Conservation (phyloP, 2,329 filamentous ascomycete genomes). For the Albifimbria verrucaria region DNA sequence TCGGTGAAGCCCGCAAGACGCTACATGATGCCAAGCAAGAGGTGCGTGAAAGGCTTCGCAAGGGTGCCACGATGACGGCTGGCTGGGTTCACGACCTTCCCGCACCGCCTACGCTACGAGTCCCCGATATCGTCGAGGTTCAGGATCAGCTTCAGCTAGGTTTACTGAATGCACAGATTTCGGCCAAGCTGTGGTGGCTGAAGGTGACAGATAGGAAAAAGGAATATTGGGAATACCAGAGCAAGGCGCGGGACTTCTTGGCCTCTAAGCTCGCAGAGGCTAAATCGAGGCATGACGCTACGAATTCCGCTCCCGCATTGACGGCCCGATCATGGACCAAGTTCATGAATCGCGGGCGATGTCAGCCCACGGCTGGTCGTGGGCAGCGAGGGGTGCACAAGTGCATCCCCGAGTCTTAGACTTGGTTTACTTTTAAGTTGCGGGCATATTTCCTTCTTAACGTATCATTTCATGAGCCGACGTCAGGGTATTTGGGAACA, state of each 20-base stretch:
- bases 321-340: constrained; percentile 17
- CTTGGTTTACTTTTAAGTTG: background rate
- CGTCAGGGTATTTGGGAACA: background rate
- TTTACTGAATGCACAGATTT: constrained; percentile 51
- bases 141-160: constrained; percentile 40
- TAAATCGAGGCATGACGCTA: constrained; percentile 16
- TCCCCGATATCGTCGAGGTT: constrained; percentile 20
- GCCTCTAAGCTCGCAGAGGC: constrained; percentile 31
- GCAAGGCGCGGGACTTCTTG: constrained; percentile 43
- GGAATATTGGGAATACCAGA: constrained; percentile 43
- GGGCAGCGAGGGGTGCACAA: background rate
- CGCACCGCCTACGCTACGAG: constrained; percentile 14
- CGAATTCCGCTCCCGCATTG: constrained; percentile 19
- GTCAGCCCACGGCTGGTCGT: constrained; percentile 9
- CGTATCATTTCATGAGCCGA: background rate
- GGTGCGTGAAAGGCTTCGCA: constrained; percentile 12
- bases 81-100: constrained; percentile 12
- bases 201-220: constrained; percentile 46
- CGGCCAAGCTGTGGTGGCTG: constrained; percentile 56
- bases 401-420: background rate
- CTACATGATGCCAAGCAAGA: constrained; percentile 16
- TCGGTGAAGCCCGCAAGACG: constrained; percentile 18
- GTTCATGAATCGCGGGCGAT: constrained; percentile 11
- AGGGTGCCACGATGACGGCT: constrained; percentile 14
- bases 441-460: background rate